A percentile compares a stretch with the other conserved stretches of the same genome.
phyloP scores from a whole-genome alignment of 176 grass and related monocot genomes.

The Phoenix dactylifera region DNA sequence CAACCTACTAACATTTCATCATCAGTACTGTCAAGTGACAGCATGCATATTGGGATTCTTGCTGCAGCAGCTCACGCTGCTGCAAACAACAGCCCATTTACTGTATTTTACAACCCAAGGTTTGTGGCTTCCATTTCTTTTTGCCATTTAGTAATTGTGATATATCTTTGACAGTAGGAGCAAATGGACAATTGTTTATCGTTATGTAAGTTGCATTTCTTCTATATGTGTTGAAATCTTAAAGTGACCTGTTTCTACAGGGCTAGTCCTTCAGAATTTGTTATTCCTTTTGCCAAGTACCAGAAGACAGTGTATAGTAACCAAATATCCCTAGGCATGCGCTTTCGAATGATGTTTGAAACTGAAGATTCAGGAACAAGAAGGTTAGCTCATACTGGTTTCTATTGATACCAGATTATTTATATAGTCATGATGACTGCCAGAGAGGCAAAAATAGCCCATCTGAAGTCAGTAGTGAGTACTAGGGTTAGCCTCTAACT shows the following conservation, averaged over 20 bases:
- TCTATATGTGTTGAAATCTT: no score
- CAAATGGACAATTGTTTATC: no score
- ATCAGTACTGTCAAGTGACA: slow-evolving; percentile 70
- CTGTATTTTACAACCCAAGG: slow-evolving; percentile 78
- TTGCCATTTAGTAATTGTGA: no score
- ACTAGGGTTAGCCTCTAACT: no score
- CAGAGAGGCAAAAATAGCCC: not conserved
- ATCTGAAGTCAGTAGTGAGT: no score
- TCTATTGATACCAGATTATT: slow-evolving; percentile 19
- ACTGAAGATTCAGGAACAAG: slow-evolving; percentile 71
- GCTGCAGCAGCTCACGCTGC: slow-evolving; percentile 73
- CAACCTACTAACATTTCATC: slow-evolving; percentile 66
- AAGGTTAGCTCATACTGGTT: slow-evolving; percentile 36
- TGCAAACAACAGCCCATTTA: slow-evolving; percentile 65
- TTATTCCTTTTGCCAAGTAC: slow-evolving; percentile 80
- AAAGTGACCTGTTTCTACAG: slow-evolving; percentile 19
- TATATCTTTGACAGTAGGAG: no score
- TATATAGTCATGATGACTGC: not conserved
- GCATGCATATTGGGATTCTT: slow-evolving; percentile 86
- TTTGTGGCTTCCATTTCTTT: slow-evolving; percentile 11
- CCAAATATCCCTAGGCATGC: slow-evolving; percentile 75
- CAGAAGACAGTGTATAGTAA: slow-evolving; percentile 57
- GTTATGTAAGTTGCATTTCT: no score
- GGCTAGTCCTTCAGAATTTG: slow-evolving; percentile 73
- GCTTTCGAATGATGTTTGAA: slow-evolving; percentile 90